phyloP scores from a whole-genome alignment of 2,329 filamentous ascomycete genomes.

The Trichoderma semiorbis region DNA sequence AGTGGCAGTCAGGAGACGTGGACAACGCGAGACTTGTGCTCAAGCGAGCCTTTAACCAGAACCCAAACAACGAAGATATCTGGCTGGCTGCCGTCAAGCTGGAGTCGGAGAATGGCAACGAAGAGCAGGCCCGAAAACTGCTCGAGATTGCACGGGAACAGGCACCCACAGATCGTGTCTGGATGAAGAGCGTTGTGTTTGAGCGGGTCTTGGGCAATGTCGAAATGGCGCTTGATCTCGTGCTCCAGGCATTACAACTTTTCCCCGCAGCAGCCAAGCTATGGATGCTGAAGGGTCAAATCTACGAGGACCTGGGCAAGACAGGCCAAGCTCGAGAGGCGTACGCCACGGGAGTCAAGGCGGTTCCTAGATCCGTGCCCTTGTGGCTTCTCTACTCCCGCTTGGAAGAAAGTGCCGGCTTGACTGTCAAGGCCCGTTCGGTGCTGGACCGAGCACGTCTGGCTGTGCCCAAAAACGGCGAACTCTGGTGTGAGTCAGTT shows the following conservation, averaged over 20 bases:
- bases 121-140: slow-evolving; percentile 76
- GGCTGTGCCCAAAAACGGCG: slow-evolving; percentile 77
- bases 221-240: slow-evolving; percentile 80
- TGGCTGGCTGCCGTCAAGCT: slow-evolving; percentile 96
- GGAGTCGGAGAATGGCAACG: slow-evolving; percentile 83
- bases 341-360: slow-evolving; percentile 82
- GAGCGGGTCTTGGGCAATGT: slow-evolving; percentile 79
- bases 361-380: slow-evolving; percentile 76
- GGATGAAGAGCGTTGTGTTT: slow-evolving; percentile 93
- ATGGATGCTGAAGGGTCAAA: slow-evolving; percentile 99
- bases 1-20: slow-evolving; percentile 83
- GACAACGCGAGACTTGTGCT: slow-evolving; percentile 84
- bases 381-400: slow-evolving; percentile 87
- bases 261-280: slow-evolving; percentile 86
- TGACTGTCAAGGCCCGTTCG: slow-evolving; percentile 86
- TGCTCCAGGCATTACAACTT: slow-evolving; percentile 78
- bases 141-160: slow-evolving; percentile 79
- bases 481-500: slow-evolving; percentile 91
- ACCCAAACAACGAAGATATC: slow-evolving; percentile 95
- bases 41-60: slow-evolving; percentile 86
- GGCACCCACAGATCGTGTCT: slow-evolving; percentile 92
- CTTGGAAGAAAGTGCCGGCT: slow-evolving; percentile 79
- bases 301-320: slow-evolving; percentile 82
- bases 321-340: slow-evolving; percentile 83
- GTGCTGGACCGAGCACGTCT: slow-evolving; percentile 89